A percentile compares a stretch with the other conserved stretches of the same genome.
Conservation (phyloP, 176 grass and related monocot genomes). For the Ampelocalamus luodianensis region DNA sequence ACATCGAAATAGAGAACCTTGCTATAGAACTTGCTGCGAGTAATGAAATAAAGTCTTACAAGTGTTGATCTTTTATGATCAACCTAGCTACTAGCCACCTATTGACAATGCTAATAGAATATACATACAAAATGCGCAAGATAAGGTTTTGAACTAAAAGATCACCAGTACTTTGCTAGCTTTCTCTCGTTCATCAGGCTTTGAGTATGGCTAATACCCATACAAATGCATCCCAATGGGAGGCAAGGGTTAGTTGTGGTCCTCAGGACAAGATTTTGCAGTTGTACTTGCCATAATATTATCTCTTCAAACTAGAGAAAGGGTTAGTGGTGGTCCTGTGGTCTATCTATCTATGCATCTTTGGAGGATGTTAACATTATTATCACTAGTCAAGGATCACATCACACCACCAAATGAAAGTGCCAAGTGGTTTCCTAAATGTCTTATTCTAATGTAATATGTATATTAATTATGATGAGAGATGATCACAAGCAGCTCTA, state of each 20-base stretch:
- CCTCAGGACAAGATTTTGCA: conserved; percentile 55
- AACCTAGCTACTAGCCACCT: background rate
- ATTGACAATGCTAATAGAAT: background rate
- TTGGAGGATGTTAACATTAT: conserved; percentile 54
- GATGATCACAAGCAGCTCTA: conserved; percentile 18
- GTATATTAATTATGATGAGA: background rate
- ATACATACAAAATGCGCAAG: conserved; percentile 30
- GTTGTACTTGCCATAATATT: conserved; percentile 42
- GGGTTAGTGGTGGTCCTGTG: conserved; percentile 32
- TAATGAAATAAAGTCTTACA: background rate
- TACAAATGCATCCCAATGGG: conserved; percentile 53
- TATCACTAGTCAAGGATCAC: conserved; percentile 52
- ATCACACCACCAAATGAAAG: conserved; percentile 30
- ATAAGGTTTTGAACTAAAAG: conserved; percentile 27
- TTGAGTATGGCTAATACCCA: conserved; percentile 44
- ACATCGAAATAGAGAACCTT: background rate
- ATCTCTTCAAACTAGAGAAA: conserved; percentile 27
- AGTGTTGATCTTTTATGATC: background rate
- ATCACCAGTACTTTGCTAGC: conserved; percentile 10
- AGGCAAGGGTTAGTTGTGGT: conserved; percentile 48
- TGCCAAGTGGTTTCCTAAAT: conserved; percentile 43
- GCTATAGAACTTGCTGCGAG: background rate
- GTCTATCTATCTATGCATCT: conserved; percentile 20
- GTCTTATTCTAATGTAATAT: conserved; percentile 20
- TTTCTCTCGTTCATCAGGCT: conserved; percentile 31